phyloP scores from a whole-genome alignment of 495 filamentous ascomycete species.

The Recurvomyces mirabilis region DNA sequence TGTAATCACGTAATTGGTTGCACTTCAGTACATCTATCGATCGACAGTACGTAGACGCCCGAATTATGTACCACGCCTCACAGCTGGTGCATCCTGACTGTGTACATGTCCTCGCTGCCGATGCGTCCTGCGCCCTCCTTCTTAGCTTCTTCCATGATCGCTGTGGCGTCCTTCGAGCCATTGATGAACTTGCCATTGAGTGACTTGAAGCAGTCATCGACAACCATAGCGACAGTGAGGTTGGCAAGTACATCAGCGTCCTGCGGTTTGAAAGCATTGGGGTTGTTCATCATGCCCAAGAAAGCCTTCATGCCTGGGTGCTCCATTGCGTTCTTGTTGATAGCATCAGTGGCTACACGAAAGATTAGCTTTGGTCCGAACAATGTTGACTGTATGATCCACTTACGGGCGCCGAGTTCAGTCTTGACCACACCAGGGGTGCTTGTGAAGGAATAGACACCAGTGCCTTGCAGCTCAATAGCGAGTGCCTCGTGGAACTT shows the following conservation, averaged over 20 bases:
- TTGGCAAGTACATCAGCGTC: slow-evolving; percentile 5
- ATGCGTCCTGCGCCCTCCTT: slow-evolving; percentile 11
- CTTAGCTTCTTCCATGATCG: slow-evolving; percentile 12
- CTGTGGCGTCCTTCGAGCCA: slow-evolving; percentile 6
- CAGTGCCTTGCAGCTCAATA: slow-evolving; percentile 12
- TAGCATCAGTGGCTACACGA: slow-evolving; percentile 1
- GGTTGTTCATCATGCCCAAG: not conserved
- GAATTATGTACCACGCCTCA: too few relatives aligned
- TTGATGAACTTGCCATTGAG: slow-evolving; percentile 9
- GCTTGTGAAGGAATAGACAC: slow-evolving; percentile 5
- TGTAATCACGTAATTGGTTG: too few relatives aligned
- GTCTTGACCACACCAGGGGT: slow-evolving; percentile 11
- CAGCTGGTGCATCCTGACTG: slow-evolving; percentile 8
- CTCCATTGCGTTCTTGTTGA: slow-evolving; percentile 11
- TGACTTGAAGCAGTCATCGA: slow-evolving; percentile 11
- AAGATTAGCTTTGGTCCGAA: slow-evolving; percentile 3
- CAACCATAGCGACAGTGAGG: slow-evolving; percentile 7
- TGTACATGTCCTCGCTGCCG: slow-evolving; percentile 10
- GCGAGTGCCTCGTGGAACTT: slow-evolving; percentile 16
- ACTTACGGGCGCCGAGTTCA: slow-evolving; percentile 1
- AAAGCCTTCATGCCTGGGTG: slow-evolving; percentile 3
- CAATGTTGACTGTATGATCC: slow-evolving; percentile 2
- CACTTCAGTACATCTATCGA: too few relatives aligned
- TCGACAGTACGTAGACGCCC: too few relatives aligned
- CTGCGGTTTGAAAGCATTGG: not conserved